These are phyloP conservation scores for Chytriomyces sp. DNA, from an alignment of 192 early-diverging fungal species.

Conservation along the genomic window DNA sequence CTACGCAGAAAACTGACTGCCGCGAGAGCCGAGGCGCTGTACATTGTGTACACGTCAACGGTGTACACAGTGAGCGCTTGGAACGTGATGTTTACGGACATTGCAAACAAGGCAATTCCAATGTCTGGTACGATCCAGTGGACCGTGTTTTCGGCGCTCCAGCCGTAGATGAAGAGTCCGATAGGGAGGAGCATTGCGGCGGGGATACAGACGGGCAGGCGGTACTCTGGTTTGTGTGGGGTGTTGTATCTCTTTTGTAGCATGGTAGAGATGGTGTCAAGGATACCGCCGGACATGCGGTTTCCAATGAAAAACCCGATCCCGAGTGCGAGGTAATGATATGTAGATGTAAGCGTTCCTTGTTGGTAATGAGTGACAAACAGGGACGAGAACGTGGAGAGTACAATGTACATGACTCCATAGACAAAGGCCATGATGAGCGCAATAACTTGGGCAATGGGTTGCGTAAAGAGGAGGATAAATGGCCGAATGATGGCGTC, in stretches of 20 bases:
- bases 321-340: constrained; percentile 21
- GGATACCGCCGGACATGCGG: constrained; percentile 1
- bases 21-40: constrained; percentile 21
- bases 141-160: constrained; percentile 9
- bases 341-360: constrained; percentile 4
- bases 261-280: neutral
- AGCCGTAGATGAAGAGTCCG: constrained; percentile 29
- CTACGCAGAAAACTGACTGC: constrained; percentile 12
- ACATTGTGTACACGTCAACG: constrained; percentile 22
- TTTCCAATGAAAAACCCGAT: constrained; percentile 27
- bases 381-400: constrained; percentile 14
- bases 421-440: constrained; percentile 31
- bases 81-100: constrained; percentile 17
- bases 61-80: constrained; percentile 27
- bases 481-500: constrained; percentile 9
- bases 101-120: constrained; percentile 20
- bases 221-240: constrained; percentile 28
- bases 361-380: constrained; percentile 19
- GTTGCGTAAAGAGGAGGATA: constrained; percentile 25
- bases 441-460: constrained; percentile 10
- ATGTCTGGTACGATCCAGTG: constrained; percentile 23
- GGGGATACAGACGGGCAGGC: constrained; percentile 27
- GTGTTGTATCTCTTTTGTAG: constrained; percentile 31
- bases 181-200: constrained; percentile 9
- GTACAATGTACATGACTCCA: constrained; percentile 30